These are phyloP conservation scores for Xylaria acuta DNA, from an alignment of 495 filamentous ascomycete genomes.

Conservation along the genomic window DNA sequence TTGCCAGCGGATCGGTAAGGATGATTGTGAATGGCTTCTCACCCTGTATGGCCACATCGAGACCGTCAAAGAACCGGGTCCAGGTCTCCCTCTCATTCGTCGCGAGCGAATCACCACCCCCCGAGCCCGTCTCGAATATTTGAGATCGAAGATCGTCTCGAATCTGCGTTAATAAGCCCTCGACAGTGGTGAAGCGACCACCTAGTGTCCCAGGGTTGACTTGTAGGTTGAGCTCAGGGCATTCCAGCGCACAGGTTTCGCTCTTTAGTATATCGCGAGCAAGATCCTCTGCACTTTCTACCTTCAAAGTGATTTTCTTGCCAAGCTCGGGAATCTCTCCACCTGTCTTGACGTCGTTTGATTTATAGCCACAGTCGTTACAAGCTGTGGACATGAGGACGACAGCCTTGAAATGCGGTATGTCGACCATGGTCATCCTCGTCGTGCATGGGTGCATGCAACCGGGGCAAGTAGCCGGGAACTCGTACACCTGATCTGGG, in stretches of 20 bases:
- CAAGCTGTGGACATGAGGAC: conserved; percentile 89
- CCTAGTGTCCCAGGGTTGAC: conserved; percentile 92
- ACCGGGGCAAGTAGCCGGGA: conserved; percentile 89
- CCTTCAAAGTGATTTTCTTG: conserved; percentile 77
- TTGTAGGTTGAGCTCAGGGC: conserved; percentile 81
- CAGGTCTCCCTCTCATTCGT: conserved; percentile 69
- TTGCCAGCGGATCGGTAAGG: conserved; percentile 85
- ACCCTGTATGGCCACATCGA: conserved; percentile 80
- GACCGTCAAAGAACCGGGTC: conserved; percentile 77
- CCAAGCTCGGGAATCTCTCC: conserved; percentile 89
- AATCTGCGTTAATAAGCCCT: conserved; percentile 92
- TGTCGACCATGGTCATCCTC: conserved; percentile 95
- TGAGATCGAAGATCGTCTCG: conserved; percentile 83
- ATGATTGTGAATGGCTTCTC: conserved; percentile 84
- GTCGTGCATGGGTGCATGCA: conserved; percentile 82
- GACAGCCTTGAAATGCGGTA: conserved; percentile 96
- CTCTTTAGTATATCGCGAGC: conserved; percentile 94
- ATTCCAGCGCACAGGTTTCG: conserved; percentile 84
- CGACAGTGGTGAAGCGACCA: conserved; percentile 96
- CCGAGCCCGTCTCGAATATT: conserved; percentile 75
- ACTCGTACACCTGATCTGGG: conserved; percentile 85
- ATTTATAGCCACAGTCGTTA: conserved; percentile 89
- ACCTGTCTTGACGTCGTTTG: conserved; percentile 95
- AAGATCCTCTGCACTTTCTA: conserved; percentile 78
- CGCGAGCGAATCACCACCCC: conserved; percentile 74